Base-by-base conservation (phyloP, 139 green algal genomes). In the Coelastrella sp. region DNA sequence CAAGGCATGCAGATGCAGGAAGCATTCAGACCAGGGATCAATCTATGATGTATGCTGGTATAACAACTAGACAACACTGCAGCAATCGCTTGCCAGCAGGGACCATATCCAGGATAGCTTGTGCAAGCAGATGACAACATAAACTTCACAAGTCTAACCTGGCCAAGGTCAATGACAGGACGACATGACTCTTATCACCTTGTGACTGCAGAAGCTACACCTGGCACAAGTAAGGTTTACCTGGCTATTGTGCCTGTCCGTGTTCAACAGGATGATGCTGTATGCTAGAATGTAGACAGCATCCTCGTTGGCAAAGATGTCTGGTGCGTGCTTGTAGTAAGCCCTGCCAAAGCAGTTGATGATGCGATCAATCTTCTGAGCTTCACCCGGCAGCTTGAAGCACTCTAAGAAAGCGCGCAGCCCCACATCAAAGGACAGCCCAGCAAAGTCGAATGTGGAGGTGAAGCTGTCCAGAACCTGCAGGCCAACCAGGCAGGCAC, bases 261-360 rank as follows among this genome's bases (percentile, higher is more conserved):
- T 99, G 96, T 99, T 99, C 83, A 99, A 96, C 98, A 99, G 98
- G 95, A 99, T 99, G 76, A 99, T 96, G 12, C 94, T 97, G 93
- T 99, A 99, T 25, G 98, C 97, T 63, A 99, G 94, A 90, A 99
- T 96, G 91, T 99, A 99, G 4, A 96, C 98, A 6, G 91, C 93
- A 83, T 96, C 94, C 15, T 91, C 87, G 75, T 73, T 84, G 7
- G 78, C 81, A 89, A 96, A 94, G 3, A 94, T 82, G 73, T 90
- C 86, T 17, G 91, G 91, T 61, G 73, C 65, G 8, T 88, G 9
- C 24, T 65, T 65, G 87, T 89, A 93, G 57, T 88, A 88, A 0
- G 49, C 49, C 20, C 58, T 65, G 65, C 87, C 87, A 75, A 91
- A 91, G 60, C 78, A 79, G 85, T 95, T 95, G 91, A 99, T 98